These are phyloP conservation scores for Metschnikowia proteae DNA, from an alignment of 805 yeast species.

Conservation along the genomic window DNA sequence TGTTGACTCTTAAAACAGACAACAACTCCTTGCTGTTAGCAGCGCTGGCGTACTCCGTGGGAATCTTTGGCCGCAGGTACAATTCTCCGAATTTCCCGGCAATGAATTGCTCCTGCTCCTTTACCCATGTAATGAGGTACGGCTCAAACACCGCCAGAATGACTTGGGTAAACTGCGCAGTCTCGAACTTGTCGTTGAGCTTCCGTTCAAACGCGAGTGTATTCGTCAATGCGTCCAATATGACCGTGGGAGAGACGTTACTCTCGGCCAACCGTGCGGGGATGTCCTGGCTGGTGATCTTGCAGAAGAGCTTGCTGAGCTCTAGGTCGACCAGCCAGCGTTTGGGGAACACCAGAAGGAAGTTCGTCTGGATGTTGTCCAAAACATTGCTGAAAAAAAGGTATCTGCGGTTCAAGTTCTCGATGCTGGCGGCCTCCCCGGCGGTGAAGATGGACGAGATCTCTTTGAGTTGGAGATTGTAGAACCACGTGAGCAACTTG, in stretches of 20 bases:
- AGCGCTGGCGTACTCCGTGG: conserved; percentile 26
- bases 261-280: conserved; percentile 42
- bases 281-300: conserved; percentile 65
- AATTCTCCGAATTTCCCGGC: conserved; percentile 62
- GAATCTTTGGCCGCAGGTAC: conserved; percentile 53
- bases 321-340: conserved; percentile 68
- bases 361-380: conserved; percentile 51
- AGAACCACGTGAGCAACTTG: conserved; percentile 69
- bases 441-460: conserved; percentile 69
- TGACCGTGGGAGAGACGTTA: conserved; percentile 55
- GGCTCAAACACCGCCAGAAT: conserved; percentile 76
- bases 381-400: conserved; percentile 75
- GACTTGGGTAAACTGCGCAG: conserved; percentile 42
- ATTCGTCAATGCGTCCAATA: conserved; percentile 66
- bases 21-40: conserved; percentile 15
- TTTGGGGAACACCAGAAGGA: conserved; percentile 56
- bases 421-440: conserved; percentile 94
- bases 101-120: conserved; percentile 69
- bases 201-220: conserved; percentile 82
- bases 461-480: conserved; percentile 66
- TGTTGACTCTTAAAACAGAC: conserved; percentile 41
- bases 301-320: conserved; percentile 61
- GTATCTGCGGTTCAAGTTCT: conserved; percentile 77
- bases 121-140: conserved; percentile 78
- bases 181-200: conserved; percentile 59